Evolutionary conservation across 371 early-diverging fungal species (phyloP).

Genomic region (Polyrhizophydium stewartii): DNA sequence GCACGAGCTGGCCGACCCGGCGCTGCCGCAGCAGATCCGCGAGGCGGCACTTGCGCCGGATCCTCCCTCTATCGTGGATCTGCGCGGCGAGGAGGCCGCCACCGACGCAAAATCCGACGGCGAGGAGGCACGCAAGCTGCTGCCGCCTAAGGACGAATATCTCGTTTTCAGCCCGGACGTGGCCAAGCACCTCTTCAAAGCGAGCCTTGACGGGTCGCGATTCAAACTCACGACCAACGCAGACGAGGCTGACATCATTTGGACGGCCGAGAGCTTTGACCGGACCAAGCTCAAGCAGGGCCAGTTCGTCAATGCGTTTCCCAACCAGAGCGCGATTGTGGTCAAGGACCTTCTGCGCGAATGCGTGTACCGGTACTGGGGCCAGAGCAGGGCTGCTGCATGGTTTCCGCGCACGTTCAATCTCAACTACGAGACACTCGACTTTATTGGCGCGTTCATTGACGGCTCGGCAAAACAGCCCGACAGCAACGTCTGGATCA

Average conservation of each 20-base stretch:
- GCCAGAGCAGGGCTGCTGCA: neutral
- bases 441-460: neutral
- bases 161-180: neutral
- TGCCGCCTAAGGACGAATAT: neutral
- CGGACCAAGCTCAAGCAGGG: neutral
- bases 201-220: neutral
- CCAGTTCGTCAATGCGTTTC: neutral
- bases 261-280: neutral
- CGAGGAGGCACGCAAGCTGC: neutral
- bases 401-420: conserved; percentile 1
- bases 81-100: neutral
- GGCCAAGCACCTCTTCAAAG: neutral
- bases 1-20: neutral
- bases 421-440: neutral
- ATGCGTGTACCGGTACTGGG: neutral
- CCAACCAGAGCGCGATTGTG: neutral
- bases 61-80: no score
- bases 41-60: no score
- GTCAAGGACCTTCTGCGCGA: neutral
- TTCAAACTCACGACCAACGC: neutral
- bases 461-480: neutral
- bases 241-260: neutral
- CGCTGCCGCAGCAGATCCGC: neutral
- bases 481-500: neutral
- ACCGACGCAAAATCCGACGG: no score